Conservation (phyloP, 306 rosid species). For the Clitoria ternatea region DNA sequence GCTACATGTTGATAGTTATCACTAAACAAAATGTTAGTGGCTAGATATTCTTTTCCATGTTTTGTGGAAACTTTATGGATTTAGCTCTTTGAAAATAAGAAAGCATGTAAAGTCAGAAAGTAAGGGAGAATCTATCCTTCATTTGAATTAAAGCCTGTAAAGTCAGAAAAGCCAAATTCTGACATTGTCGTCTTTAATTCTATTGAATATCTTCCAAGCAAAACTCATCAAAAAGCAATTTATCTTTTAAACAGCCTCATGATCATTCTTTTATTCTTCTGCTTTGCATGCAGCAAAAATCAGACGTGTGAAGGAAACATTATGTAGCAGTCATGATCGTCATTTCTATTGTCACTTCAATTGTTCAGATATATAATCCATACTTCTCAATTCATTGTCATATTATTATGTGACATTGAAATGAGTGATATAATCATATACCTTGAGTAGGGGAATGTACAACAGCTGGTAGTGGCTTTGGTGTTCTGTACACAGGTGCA, state of each 20-base stretch:
- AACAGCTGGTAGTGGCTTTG: constrained; percentile 38
- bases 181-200: not conserved
- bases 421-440: no score
- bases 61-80: not conserved
- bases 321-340: not conserved
- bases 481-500: constrained; percentile 41
- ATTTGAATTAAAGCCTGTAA: not conserved
- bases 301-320: not conserved
- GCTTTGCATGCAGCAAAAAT: not conserved
- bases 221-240: not conserved
- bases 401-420: not conserved
- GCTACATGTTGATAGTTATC: not conserved
- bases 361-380: not conserved
- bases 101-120: not conserved
- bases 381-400: not conserved
- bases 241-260: not conserved
- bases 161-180: not conserved
- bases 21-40: constrained; percentile 6
- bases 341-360: not conserved
- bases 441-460: constrained; percentile 45
- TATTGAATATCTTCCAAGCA: not conserved
- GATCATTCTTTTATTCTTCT: not conserved
- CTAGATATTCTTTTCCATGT: not conserved
- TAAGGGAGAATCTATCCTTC: not conserved
- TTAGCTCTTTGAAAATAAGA: not conserved